Evolutionary conservation across 306 rosid species (phyloP), one percentile per base, ranked within the genome.

Genomic region (Datisca glomerata): DNA sequence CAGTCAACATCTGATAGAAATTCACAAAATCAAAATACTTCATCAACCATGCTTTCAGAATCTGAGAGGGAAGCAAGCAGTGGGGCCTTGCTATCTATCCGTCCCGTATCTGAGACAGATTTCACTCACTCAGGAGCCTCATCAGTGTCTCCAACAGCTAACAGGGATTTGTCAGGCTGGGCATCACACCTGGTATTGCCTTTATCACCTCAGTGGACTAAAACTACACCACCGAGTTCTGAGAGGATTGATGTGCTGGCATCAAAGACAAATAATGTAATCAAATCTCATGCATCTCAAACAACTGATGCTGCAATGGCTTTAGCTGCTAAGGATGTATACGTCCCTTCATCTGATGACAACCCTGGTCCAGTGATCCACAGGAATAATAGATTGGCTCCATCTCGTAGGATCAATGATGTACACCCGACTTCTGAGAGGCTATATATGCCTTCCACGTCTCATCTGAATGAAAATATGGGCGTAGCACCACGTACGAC

Each of bases 1-100:
- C 67, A 63, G 49, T 48, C 69, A 48, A 57, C 65, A 36, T 60
- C 70, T 16, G 67, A 53, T 12, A 60, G 72, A 63, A 75, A 66
- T 20, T 69, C 71, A 32, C 61, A 65, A 4, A 41, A 48, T 51
- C 73, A 63, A 32, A 41, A 65, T 39, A 44, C 33, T 35, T 56
- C 68, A 47, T 63, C 37, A 33, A 33, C 61, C 21, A 41, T 57
- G 49, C 55, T 53, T 59, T 14, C 64, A 23, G 59, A 63, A 35
- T 68, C 73, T 5, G 72, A 67, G 45, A 61, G 66, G 59, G 66
- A 70, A 47, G 71, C 67, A 36, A 44, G 57, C 37, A 42, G 33
- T 20, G 49, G 61, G 7, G 54, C 48, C 51, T 48, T 47, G 10
- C 34, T 63, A 41, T 27, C 55, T 4, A 49, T 51, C 57, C 45